These are phyloP conservation scores for Mariannaea elegans DNA, from an alignment of 2,329 filamentous ascomycete genomes.

Conservation along the genomic window DNA sequence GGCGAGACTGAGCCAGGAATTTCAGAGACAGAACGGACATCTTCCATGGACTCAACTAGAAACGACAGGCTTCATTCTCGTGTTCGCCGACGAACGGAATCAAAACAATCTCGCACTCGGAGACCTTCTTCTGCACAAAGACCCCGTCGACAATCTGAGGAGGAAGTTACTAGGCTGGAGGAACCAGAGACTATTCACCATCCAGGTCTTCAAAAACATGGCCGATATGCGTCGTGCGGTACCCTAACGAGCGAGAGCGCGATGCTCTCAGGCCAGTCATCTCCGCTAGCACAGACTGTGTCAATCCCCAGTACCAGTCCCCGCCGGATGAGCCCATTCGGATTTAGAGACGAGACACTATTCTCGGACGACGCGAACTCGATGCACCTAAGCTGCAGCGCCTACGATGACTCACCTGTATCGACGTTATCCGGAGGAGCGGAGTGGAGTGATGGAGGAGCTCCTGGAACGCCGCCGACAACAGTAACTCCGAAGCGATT, in stretches of 20 bases:
- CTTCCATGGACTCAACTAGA: slow-evolving; percentile 23
- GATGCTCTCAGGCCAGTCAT: background rate
- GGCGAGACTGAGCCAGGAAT: background rate
- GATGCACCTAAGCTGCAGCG: background rate
- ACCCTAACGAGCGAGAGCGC: background rate
- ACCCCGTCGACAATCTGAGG: background rate
- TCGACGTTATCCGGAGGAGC: background rate
- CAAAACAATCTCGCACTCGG: slow-evolving; percentile 1
- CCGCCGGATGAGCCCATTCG: background rate
- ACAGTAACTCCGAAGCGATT: slow-evolving; percentile 24
- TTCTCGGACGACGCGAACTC: background rate
- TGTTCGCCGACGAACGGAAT: background rate
- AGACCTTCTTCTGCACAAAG: background rate
- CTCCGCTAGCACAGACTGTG: background rate
- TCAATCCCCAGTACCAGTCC: background rate
- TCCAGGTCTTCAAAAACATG: background rate
- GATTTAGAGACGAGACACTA: background rate
- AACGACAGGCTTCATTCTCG: slow-evolving; percentile 26
- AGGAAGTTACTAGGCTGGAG: background rate
- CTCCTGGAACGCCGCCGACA: slow-evolving; percentile 22
- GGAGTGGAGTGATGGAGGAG: slow-evolving; percentile 14
- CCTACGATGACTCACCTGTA: background rate
- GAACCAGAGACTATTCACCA: background rate
- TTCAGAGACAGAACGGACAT: slow-evolving; percentile 3
- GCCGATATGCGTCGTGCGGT: background rate